Base-by-base conservation (phyloP, 495 filamentous ascomycete species). In the Aspergillus taichungensis region DNA sequence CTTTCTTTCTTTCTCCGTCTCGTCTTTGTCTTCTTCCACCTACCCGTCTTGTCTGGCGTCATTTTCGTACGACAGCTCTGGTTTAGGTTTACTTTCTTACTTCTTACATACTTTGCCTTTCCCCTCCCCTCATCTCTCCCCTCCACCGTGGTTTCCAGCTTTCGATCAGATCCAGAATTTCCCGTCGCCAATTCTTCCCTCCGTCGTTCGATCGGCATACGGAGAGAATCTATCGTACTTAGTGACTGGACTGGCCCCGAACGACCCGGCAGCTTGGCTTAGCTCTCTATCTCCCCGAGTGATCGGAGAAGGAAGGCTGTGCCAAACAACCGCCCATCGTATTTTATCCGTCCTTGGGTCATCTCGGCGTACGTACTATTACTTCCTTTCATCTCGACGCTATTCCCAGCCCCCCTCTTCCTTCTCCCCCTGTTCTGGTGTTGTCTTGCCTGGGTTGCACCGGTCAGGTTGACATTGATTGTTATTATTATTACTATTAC, bases 211-310 rank as follows among this genome's bases (percentile, higher is more conserved):
- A 55, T 55, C 49, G 45, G 43, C 50, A 43, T 42, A 39, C 45
- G 39, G 18, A 24, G 18, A 24, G 18, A 24, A 24, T 24, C 18
- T 24, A 24, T 24, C 18, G 18, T 24, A 24, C 18, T 24, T 24
- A 24, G 18, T 24, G 18, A 24, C 18, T 24, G 18, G 18, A 24
- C 18, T 24, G 35, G 41, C 44, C 41, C 40, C 42, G 37, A 37
- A 37, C 53, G 55, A 59, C 59, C 59, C 59, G 56, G 55, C 53
- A 59, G 53, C 51, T 52, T 51, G 59, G 59, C 55, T 55, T 59
- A 55, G 46, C 51, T 53, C 50, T 34, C 29, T 42, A 35, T 43
- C 47, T 52, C 40, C 43, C 34, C 55, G 54, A 54, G 50, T 53
- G 49, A 57, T 57, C 59, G 51, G 56, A 56, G 49, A 40, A 36